Percentiles rank a stretch among this genome's conserved stretches.
Conservation (phyloP, 306 rosid genomes). For the Bauhinia variegata region DNA sequence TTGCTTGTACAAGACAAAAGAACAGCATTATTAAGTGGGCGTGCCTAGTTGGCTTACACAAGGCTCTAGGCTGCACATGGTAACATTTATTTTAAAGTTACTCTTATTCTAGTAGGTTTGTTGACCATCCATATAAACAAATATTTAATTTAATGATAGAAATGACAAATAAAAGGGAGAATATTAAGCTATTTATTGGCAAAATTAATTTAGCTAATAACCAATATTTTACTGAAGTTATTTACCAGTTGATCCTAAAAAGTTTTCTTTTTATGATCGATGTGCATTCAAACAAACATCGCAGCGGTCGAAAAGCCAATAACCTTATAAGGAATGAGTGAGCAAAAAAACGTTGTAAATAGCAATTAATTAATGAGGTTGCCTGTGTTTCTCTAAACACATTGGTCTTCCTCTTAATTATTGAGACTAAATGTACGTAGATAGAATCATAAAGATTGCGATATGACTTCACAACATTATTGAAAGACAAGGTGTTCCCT, state of each 20-base stretch:
- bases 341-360: too few relatives aligned
- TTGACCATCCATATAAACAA: too few relatives aligned
- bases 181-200: too few relatives aligned
- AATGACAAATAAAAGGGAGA: neutral
- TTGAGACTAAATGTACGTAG: constrained; percentile 6
- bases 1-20: neutral
- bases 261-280: too few relatives aligned
- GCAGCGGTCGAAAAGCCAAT: too few relatives aligned
- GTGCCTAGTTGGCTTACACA: constrained; percentile 31
- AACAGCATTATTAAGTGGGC: neutral
- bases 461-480: constrained; percentile 19
- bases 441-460: neutral
- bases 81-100: constrained; percentile 23
- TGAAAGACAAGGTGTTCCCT: constrained; percentile 32
- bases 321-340: too few relatives aligned
- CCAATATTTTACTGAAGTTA: too few relatives aligned
- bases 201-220: too few relatives aligned
- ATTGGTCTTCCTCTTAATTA: constrained; percentile 15
- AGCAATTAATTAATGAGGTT: neutral
- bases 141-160: too few relatives aligned
- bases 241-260: too few relatives aligned
- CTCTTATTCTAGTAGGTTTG: neutral
- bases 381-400: constrained; percentile 4
- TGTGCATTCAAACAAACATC: too few relatives aligned
- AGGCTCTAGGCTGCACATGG: constrained; percentile 43